A percentile compares a stretch with the other conserved stretches of the same genome.
These are phyloP conservation scores for Lactifluus volemus DNA, from an alignment of 768 basidiomycete species.

Conservation along the genomic window DNA sequence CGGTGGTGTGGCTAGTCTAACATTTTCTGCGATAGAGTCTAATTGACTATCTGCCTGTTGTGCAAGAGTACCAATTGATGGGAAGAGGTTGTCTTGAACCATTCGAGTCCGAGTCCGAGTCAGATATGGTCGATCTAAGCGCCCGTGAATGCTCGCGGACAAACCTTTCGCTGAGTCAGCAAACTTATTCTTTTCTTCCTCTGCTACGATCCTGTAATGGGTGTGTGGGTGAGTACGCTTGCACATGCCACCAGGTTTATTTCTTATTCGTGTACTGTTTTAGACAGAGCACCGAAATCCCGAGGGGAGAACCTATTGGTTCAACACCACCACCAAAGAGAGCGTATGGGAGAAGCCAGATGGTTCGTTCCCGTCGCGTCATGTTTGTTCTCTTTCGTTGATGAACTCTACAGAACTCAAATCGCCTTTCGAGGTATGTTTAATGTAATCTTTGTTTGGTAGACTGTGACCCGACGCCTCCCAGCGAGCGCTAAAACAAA, in stretches of 20 bases:
- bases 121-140: neutral
- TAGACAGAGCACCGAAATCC: slow-evolving; percentile 92
- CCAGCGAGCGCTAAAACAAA: slow-evolving; percentile 80
- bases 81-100: slow-evolving; percentile 38
- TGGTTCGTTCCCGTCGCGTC: slow-evolving; percentile 37
- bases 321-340: slow-evolving; percentile 77
- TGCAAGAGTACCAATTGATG: slow-evolving; percentile 48
- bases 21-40: slow-evolving; percentile 14
- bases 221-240: slow-evolving; percentile 11
- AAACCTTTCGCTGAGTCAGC: slow-evolving; percentile 10
- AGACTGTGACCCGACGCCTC: slow-evolving; percentile 2
- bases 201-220: neutral
- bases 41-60: slow-evolving; percentile 35
- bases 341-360: slow-evolving; percentile 99
- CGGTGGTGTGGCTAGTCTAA: slow-evolving; percentile 9
- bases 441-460: neutral
- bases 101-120: neutral
- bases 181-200: neutral
- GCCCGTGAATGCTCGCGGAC: neutral
- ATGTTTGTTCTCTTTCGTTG: neutral
- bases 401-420: slow-evolving; percentile 41
- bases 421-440: slow-evolving; percentile 77
- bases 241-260: neutral
- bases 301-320: slow-evolving; percentile 98
- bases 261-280: neutral